Percentiles rank a stretch among this genome's conserved stretches.
These are phyloP conservation scores for Penicillium sp. DNA, from an alignment of 2,329 filamentous ascomycete species.

Conservation along the genomic window DNA sequence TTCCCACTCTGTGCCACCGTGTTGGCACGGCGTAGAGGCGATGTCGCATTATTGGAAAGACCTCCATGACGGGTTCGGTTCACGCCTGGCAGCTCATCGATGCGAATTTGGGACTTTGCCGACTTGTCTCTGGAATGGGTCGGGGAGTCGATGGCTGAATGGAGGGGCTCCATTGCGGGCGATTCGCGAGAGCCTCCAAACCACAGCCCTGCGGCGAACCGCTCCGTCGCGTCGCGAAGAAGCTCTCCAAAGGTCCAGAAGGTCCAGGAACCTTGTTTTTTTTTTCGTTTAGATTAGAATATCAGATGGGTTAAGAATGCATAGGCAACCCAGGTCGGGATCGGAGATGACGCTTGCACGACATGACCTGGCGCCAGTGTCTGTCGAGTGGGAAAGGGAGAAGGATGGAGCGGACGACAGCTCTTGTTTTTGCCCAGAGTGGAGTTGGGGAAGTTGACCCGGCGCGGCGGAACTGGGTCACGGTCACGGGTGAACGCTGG, in stretches of 20 bases:
- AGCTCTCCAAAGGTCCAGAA: conserved; percentile 2
- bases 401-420: conserved; percentile 24
- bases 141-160: conserved; percentile 22
- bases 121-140: conserved; percentile 25
- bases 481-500: conserved; percentile 19
- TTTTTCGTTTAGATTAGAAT: background rate
- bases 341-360: conserved; percentile 37
- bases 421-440: conserved; percentile 30
- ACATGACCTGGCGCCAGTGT: conserved; percentile 34
- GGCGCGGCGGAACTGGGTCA: conserved; percentile 29
- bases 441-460: conserved; percentile 32
- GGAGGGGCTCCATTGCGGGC: conserved; percentile 32
- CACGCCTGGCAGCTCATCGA: conserved; percentile 26
- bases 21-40: conserved; percentile 45
- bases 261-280: background rate
- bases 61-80: conserved; percentile 28
- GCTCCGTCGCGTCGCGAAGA: conserved; percentile 22
- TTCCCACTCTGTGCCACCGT: conserved; percentile 46
- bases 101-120: conserved; percentile 26
- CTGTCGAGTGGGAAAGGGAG: conserved; percentile 6
- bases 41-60: conserved; percentile 30
- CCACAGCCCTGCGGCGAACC: conserved; percentile 23
- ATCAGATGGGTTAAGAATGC: conserved; percentile 18
- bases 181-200: conserved; percentile 22
- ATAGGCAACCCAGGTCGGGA: conserved; percentile 36